Percentiles rank a stretch among this genome's conserved stretches.
Conservation (phyloP, 2,329 filamentous ascomycete genomes). For the Helotiales sp. region DNA sequence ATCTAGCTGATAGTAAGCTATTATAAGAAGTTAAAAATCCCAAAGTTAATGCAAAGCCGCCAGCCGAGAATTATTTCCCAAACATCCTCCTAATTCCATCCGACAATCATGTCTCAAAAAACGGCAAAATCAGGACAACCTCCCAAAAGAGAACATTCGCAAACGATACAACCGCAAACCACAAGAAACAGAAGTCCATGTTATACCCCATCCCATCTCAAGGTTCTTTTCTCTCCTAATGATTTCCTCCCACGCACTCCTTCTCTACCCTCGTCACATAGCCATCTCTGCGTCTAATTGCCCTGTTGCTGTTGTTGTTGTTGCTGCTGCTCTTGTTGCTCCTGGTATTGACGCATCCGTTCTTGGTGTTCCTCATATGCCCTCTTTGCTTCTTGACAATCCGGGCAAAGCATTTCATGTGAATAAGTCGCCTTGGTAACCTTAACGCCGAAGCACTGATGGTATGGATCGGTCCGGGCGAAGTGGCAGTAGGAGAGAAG, state of each 20-base stretch:
- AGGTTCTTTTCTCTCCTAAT: background rate
- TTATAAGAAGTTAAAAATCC: too few species aligned
- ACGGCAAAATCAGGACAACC: too few species aligned
- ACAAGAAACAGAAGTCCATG: too few species aligned
- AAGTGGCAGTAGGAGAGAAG: slow-evolving; percentile 12
- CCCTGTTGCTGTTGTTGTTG: background rate
- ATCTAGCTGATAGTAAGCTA: background rate
- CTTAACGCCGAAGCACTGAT: slow-evolving; percentile 6
- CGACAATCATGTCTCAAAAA: too few species aligned
- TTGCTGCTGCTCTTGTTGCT: background rate
- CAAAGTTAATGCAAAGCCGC: background rate
- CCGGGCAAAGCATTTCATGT: background rate
- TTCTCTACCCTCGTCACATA: background rate
- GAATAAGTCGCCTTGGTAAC: background rate
- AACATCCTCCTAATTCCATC: too few species aligned
- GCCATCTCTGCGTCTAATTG: too few species aligned
- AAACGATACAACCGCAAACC: too few species aligned
- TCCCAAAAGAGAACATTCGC: too few species aligned
- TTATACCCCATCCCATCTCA: too few species aligned
- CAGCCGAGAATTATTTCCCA: background rate
- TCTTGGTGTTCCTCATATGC: background rate
- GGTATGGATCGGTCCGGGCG: slow-evolving; percentile 3
- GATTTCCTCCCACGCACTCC: background rate
- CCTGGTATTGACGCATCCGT: background rate
- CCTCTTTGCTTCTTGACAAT: background rate